phyloP scores from a whole-genome alignment of 306 rosid genomes.

The Corylus heterophylla region DNA sequence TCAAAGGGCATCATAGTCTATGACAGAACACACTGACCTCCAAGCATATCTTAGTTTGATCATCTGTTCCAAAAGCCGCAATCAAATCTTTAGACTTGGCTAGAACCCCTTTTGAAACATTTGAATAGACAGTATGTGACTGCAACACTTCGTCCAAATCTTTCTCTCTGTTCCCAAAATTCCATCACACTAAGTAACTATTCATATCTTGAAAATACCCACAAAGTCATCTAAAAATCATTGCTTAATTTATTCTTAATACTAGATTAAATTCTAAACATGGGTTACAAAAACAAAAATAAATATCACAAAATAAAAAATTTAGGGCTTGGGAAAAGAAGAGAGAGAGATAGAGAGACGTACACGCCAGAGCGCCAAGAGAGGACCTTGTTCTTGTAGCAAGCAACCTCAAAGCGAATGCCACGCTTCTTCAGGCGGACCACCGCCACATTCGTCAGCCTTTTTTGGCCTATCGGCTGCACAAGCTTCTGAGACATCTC shows the following conservation, averaged over 20 bases:
- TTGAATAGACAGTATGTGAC: conserved; percentile 78
- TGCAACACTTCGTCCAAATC: conserved; percentile 93
- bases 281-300: not conserved
- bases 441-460: conserved; percentile 92
- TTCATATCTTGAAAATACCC: not conserved
- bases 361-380: conserved; percentile 98
- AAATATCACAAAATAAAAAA: no score
- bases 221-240: no score
- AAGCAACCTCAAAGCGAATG: conserved; percentile 86
- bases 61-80: conserved; percentile 83
- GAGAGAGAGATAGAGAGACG: conserved; percentile 17
- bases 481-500: conserved; percentile 63
- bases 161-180: conserved; percentile 60
- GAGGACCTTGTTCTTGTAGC: conserved; percentile 90
- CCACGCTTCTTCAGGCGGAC: conserved; percentile 89
- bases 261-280: not conserved
- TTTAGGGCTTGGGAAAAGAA: conserved; percentile 9
- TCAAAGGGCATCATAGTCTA: not conserved
- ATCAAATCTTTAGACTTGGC: conserved; percentile 82
- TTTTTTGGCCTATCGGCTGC: conserved; percentile 94
- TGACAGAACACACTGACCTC: conserved; percentile 47
- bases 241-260: not conserved
- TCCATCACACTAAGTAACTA: not conserved
- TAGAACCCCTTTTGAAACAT: conserved; percentile 94
- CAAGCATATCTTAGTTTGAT: conserved; percentile 69